Conservation (phyloP, 345 rosid genomes). For the Mallotus nudiflorus region DNA sequence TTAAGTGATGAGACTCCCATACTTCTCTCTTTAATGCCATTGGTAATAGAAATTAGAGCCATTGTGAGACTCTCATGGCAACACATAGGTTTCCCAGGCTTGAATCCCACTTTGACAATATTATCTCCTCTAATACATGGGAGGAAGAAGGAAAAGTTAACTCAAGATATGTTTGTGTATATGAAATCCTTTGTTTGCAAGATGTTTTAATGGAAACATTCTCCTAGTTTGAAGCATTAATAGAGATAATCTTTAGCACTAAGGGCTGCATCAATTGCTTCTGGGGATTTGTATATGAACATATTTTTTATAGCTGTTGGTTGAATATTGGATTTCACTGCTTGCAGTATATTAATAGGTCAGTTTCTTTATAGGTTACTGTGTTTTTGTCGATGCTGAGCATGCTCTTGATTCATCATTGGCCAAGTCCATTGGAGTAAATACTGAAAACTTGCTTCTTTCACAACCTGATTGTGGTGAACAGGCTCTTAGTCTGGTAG, state of each 20-base stretch:
- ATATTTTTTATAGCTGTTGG: neutral
- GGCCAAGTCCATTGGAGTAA: constrained; percentile 85
- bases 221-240: neutral
- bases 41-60: neutral
- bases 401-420: constrained; percentile 95
- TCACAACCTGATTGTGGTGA: constrained; percentile 99
- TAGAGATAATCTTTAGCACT: neutral
- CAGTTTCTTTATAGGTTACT: constrained; percentile 52
- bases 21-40: neutral
- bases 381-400: constrained; percentile 97
- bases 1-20: constrained; percentile 19
- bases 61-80: neutral
- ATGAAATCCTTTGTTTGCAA: neutral
- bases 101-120: neutral
- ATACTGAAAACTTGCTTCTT: constrained; percentile 86
- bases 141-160: neutral
- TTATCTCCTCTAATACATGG: neutral
- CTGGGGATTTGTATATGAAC: neutral
- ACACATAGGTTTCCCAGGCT: neutral
- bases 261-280: neutral
- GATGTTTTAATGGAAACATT: neutral
- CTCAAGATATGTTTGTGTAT: neutral
- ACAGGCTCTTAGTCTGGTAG: constrained; percentile 96
- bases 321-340: neutral
- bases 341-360: constrained; percentile 12